A percentile compares a stretch with the other conserved stretches of the same genome.
Conservation (phyloP, 1,284 basidiomycete genomes). For the Ceratobasidium sp. region DNA sequence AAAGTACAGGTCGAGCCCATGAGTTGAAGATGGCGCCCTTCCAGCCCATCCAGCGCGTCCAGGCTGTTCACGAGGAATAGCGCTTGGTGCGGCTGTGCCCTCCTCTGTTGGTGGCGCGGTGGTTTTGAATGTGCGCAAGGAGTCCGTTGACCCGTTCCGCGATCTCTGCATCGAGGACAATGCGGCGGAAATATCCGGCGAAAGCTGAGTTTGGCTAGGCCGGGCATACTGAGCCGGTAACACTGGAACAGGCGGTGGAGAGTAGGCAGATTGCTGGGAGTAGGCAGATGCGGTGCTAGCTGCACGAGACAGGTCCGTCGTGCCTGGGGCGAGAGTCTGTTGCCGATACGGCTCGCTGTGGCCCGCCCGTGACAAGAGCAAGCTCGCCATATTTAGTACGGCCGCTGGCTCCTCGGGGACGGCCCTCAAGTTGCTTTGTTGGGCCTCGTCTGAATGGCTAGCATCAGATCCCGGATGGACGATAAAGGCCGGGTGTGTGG, state of each 20-base stretch:
- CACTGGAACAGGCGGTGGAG: slow-evolving; percentile 18
- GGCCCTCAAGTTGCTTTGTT: not conserved
- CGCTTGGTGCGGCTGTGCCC: slow-evolving; percentile 1
- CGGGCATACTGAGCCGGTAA: not conserved
- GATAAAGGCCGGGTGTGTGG: slow-evolving; percentile 33
- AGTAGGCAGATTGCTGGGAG: slow-evolving; percentile 7
- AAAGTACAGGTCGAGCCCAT: slow-evolving; percentile 20
- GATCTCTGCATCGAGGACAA: slow-evolving; percentile 1
- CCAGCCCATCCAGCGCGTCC: slow-evolving; percentile 18
- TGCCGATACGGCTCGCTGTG: slow-evolving; percentile 32
- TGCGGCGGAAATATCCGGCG: slow-evolving; percentile 2
- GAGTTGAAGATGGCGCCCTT: slow-evolving; percentile 24
- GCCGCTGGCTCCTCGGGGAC: slow-evolving; percentile 8
- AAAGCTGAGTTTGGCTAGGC: not conserved
- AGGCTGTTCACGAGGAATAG: not conserved
- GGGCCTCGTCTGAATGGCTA: slow-evolving; percentile 14
- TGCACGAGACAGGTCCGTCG: slow-evolving; percentile 5
- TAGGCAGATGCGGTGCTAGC: slow-evolving; percentile 39
- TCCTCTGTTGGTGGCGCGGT: slow-evolving; percentile 16
- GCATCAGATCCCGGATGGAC: slow-evolving; percentile 23
- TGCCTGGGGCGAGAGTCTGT: not conserved
- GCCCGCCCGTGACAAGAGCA: slow-evolving; percentile 16
- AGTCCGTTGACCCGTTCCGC: not conserved
- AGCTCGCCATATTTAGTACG: not conserved
- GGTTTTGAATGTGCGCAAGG: not conserved